These are phyloP conservation scores for Haplosporangium sp. DNA, from an alignment of 371 early-diverging fungal genomes.

Conservation along the genomic window DNA sequence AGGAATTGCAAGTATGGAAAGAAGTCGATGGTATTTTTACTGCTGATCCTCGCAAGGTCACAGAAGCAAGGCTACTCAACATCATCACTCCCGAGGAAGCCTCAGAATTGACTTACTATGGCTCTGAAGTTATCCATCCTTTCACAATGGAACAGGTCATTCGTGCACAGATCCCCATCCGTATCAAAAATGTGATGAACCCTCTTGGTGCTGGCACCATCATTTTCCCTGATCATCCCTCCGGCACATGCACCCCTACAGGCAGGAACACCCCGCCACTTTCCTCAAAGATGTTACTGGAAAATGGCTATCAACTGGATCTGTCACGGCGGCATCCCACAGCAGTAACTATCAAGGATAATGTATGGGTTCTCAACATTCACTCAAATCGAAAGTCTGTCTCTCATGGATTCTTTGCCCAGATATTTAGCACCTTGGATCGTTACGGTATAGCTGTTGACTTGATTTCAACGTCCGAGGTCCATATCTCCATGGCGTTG, in stretches of 20 bases:
- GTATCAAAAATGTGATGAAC: conserved; percentile 97
- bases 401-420: conserved; percentile 95
- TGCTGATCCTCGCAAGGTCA: conserved; percentile 98
- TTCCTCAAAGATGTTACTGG: conserved; percentile 75
- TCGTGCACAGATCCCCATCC: conserved; percentile 93
- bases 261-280: conserved; percentile 69
- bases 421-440: conserved; percentile 92
- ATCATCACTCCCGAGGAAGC: conserved; percentile 98
- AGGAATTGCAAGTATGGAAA: conserved; percentile 98
- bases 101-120: conserved; percentile 98
- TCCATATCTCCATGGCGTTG: conserved; percentile 96
- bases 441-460: conserved; percentile 92
- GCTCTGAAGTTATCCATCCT: conserved; percentile 98
- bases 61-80: conserved; percentile 86
- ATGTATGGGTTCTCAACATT: conserved; percentile 92
- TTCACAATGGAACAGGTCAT: conserved; percentile 99
- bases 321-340: conserved; percentile 86
- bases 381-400: conserved; percentile 95
- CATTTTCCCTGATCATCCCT: conserved; percentile 79
- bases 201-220: conserved; percentile 93
- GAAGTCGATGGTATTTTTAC: conserved; percentile 99
- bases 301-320: conserved; percentile 81
- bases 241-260: conserved; percentile 56
- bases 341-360: conserved; percentile 97
- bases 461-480: conserved; percentile 95